Evolutionary conservation across 495 filamentous ascomycete species (phyloP).

Genomic region (Aeminium ludgeri): DNA sequence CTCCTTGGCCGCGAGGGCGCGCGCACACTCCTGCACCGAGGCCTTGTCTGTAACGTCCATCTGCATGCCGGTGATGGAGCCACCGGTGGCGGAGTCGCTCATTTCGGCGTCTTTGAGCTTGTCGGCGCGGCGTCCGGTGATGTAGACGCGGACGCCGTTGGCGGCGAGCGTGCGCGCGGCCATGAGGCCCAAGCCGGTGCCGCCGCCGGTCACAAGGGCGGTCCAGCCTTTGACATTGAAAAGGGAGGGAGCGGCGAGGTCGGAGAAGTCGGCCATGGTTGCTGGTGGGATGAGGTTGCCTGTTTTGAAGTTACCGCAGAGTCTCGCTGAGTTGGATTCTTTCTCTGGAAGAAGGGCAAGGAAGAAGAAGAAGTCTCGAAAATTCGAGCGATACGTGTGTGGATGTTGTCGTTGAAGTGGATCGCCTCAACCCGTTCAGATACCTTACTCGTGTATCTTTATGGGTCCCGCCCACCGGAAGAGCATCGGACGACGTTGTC

Average conservation of each 20-base stretch:
- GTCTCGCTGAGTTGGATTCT: no score
- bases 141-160: slow-evolving; percentile 55
- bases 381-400: no score
- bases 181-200: slow-evolving; percentile 42
- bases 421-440: no score
- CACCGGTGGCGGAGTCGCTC: slow-evolving; percentile 7
- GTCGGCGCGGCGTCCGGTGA: slow-evolving; percentile 43
- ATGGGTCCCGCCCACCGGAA: no score
- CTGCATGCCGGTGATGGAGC: slow-evolving; percentile 10
- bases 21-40: slow-evolving; percentile 26
- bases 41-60: slow-evolving; percentile 26
- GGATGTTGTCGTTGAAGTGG: no score
- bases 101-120: slow-evolving; percentile 17
- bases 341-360: no score
- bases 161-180: slow-evolving; percentile 44
- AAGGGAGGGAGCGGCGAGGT: slow-evolving; percentile 1
- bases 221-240: slow-evolving; percentile 13
- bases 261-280: slow-evolving; percentile 2
- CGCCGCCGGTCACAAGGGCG: slow-evolving; percentile 22
- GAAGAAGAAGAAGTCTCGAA: no score
- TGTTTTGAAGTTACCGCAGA: not conserved
- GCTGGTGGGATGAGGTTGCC: not conserved
- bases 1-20: slow-evolving; percentile 19
- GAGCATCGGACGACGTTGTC: no score
- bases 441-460: no score